These are phyloP conservation scores for Aeminium ludgeri DNA, from an alignment of 495 filamentous ascomycete genomes.

Conservation along the genomic window DNA sequence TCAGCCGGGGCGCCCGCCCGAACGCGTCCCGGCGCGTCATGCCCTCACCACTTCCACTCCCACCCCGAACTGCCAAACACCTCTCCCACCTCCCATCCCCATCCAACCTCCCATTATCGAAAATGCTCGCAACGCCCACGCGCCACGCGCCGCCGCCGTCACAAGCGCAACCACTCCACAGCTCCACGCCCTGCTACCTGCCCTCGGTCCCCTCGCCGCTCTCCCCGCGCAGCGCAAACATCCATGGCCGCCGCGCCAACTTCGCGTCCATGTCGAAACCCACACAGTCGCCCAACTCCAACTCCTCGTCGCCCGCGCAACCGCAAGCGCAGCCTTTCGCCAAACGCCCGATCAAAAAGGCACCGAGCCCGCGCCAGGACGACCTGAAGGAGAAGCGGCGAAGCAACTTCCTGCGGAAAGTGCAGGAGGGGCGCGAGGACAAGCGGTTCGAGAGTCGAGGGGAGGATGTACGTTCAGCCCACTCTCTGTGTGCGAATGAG, in stretches of 20 bases:
- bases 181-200: not conserved
- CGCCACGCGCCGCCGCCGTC: not conserved
- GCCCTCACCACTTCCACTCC: too few species aligned
- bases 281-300: not conserved
- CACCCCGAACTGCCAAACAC: too few species aligned
- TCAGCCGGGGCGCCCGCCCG: too few species aligned
- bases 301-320: not conserved
- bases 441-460: conserved; percentile 46
- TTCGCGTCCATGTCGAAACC: conserved; percentile 6
- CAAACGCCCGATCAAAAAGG: conserved; percentile 23
- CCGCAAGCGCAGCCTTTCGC: conserved; percentile 13
- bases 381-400: conserved; percentile 38
- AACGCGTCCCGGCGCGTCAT: too few species aligned
- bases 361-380: conserved; percentile 15
- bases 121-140: conserved; percentile 1
- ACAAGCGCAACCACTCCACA: not conserved
- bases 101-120: not conserved
- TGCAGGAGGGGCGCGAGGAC: conserved; percentile 55
- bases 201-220: conserved; percentile 22
- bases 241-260: conserved; percentile 6
- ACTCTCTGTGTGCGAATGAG: not conserved
- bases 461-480: conserved; percentile 45
- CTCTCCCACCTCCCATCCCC: too few species aligned
- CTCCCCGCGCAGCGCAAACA: conserved; percentile 24
- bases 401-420: conserved; percentile 49